Evolutionary conservation across 2,329 filamentous ascomycete species (phyloP).

Genomic region (Arthroderma uncinatum): DNA sequence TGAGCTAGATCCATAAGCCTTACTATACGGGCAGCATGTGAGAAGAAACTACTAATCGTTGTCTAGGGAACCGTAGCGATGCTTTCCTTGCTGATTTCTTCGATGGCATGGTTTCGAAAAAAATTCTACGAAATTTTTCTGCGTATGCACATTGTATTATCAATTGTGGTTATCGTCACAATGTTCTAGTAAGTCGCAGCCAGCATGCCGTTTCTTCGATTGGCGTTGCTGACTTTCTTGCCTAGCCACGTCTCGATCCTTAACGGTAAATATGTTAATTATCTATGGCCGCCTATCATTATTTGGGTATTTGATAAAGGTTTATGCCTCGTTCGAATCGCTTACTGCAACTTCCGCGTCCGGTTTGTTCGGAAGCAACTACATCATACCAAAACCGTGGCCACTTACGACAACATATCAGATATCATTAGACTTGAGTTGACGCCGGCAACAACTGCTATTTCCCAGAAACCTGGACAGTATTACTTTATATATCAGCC

Average conservation of each 20-base stretch:
- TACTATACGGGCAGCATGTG: background rate
- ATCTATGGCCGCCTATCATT: conserved; percentile 38
- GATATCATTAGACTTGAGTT: conserved; percentile 36
- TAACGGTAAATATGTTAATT: conserved; percentile 35
- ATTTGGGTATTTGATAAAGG: conserved; percentile 40
- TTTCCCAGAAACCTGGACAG: conserved; percentile 31
- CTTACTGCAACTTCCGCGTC: conserved; percentile 33
- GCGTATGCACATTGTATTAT: conserved; percentile 28
- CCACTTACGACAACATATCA: conserved; percentile 30
- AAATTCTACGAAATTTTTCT: conserved; percentile 35
- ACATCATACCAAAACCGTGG: conserved; percentile 24
- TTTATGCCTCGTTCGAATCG: conserved; percentile 29
- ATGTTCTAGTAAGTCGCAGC: conserved; percentile 33
- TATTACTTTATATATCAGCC: conserved; percentile 41
- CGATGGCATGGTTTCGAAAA: conserved; percentile 33
- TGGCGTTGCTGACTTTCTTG: background rate
- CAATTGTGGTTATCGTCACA: conserved; percentile 30
- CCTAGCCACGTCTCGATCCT: conserved; percentile 37
- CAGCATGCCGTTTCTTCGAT: background rate
- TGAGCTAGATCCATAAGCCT: conserved; percentile 12
- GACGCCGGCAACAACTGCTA: conserved; percentile 21
- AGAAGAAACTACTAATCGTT: background rate
- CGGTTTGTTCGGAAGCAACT: conserved; percentile 13
- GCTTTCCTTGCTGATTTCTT: conserved; percentile 31
- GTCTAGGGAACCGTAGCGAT: conserved; percentile 23